Percentiles rank a stretch among this genome's conserved stretches.
Evolutionary conservation across 768 basidiomycete genomes (phyloP).

Genomic region (Jaapia argillacea): DNA sequence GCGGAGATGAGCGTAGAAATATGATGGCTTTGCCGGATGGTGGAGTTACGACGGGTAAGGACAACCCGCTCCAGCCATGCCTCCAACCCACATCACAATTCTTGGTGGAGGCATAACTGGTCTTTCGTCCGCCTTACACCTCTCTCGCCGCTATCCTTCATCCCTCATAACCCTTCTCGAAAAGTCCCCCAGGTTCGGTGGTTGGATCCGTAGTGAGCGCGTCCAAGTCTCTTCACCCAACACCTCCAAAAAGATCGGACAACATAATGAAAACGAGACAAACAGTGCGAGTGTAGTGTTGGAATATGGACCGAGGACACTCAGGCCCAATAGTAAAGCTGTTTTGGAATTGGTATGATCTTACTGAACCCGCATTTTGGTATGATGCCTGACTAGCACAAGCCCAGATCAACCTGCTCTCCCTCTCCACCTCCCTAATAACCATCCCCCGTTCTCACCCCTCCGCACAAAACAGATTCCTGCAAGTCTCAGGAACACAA

Average conservation of each 20-base stretch:
- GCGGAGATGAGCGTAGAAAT: no score
- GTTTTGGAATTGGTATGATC: slow-evolving; percentile 71
- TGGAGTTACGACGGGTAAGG: no score
- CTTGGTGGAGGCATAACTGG: slow-evolving; percentile 80
- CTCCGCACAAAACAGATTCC: slow-evolving; percentile 69
- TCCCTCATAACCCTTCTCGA: slow-evolving; percentile 63
- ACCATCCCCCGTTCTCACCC: slow-evolving; percentile 57
- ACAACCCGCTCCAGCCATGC: no score
- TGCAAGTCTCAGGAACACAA: slow-evolving; percentile 41
- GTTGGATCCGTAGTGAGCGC: slow-evolving; percentile 72
- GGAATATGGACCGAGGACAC: slow-evolving; percentile 81
- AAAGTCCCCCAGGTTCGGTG: slow-evolving; percentile 53
- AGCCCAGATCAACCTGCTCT: slow-evolving; percentile 67
- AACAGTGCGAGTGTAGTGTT: slow-evolving; percentile 40
- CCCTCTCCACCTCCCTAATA: slow-evolving; percentile 47
- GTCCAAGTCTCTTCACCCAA: slow-evolving; percentile 37
- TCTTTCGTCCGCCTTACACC: slow-evolving; percentile 71
- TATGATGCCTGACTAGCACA: not conserved
- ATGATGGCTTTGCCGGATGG: no score
- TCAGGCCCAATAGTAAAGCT: slow-evolving; percentile 66
- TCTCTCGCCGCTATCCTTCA: slow-evolving; percentile 53
- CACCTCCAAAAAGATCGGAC: slow-evolving; percentile 9
- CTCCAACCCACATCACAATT: slow-evolving; percentile 40
- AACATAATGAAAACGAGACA: slow-evolving; percentile 12
- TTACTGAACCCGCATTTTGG: slow-evolving; percentile 6